Base-by-base conservation (phyloP, 345 rosid genomes). In the Rhodomyrtus tomentosa region DNA sequence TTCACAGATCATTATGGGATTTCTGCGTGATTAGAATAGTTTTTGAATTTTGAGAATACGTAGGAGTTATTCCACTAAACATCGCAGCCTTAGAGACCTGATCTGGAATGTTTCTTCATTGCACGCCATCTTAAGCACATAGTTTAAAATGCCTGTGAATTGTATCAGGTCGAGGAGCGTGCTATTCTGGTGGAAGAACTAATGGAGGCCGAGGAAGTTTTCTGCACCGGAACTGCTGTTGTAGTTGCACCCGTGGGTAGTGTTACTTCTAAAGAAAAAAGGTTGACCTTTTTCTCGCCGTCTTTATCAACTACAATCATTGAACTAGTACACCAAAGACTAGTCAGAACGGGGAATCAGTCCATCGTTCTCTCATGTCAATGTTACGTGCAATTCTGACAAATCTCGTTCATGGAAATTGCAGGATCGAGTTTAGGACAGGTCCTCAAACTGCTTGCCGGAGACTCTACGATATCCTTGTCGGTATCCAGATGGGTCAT, bases 211-310 rank as follows among this genome's bases (percentile, higher is more conserved):
- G 90, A 90, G 40, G 95, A 95, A 91, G 94, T 94, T n/a, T 95
- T 95, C 81, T 95, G 97, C 91, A 95, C 95, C 3, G 98, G 98
- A 86, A 93, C 97, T 18, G 98, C 97, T 5, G 92, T 87, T 27
- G 94, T 93, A 79, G 93, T 92, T 81, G 96, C 94, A 80, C 62
- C 95, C 16, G 96, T 94, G 20, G 95, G 93, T 54, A 91, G 93
- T 74, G 86, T 94, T 56, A 94, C 96, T 8, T 87, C 89, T 85
- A 88, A 91, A 82, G 91, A 91, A 76, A 89, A 84, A 81, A 92
- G 93, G 98, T 94, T 49, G 24, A 38, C 42, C 21, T 21, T 27
- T 56, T 56, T 20, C 79, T 68, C 45, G 25, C 79, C 4, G 25
- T 32, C 45, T 68, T 32, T 36, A 40, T 68, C 45, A 8, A 3